These are phyloP conservation scores for Penicillium sp. DNA, from an alignment of 2,329 filamentous ascomycete species.

Conservation along the genomic window DNA sequence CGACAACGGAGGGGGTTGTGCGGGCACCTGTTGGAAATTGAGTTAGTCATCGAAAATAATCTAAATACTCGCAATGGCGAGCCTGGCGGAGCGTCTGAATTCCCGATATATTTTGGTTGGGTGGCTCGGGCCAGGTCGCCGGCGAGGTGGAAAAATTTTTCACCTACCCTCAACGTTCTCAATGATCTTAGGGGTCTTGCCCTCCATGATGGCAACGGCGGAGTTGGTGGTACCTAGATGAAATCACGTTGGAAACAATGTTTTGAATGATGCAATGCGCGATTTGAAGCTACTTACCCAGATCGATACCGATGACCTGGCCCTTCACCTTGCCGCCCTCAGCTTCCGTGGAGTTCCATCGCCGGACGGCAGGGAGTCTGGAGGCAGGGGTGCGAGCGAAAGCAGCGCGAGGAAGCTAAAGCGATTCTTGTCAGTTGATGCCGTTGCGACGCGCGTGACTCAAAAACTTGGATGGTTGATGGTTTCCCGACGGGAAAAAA, in stretches of 20 bases:
- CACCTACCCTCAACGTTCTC: conserved; percentile 90
- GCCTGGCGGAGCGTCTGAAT: neutral
- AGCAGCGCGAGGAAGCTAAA: conserved; percentile 78
- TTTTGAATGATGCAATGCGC: neutral
- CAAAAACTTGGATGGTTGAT: conserved; percentile 16
- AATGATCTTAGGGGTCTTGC: conserved; percentile 92
- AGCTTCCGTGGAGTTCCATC: conserved; percentile 59
- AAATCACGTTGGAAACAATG: conserved; percentile 24
- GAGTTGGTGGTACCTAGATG: conserved; percentile 86
- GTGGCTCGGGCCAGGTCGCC: conserved; percentile 20
- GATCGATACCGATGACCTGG: conserved; percentile 95
- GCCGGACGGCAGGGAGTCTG: conserved; percentile 72
- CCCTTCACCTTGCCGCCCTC: conserved; percentile 83
- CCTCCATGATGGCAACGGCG: conserved; percentile 96
- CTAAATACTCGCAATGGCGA: neutral
- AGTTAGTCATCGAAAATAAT: conserved; percentile 27
- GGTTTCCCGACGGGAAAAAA: conserved; percentile 12
- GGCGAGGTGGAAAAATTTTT: conserved; percentile 20
- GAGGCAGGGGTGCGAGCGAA: conserved; percentile 71
- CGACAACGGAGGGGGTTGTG: conserved; percentile 93
- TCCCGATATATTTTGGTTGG: neutral
- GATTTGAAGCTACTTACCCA: conserved; percentile 66
- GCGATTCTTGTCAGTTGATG: conserved; percentile 28
- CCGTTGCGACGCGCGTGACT: conserved; percentile 28
- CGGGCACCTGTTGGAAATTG: conserved; percentile 67